phyloP scores from a whole-genome alignment of 495 filamentous ascomycete species.

The Bacidia rubella region DNA sequence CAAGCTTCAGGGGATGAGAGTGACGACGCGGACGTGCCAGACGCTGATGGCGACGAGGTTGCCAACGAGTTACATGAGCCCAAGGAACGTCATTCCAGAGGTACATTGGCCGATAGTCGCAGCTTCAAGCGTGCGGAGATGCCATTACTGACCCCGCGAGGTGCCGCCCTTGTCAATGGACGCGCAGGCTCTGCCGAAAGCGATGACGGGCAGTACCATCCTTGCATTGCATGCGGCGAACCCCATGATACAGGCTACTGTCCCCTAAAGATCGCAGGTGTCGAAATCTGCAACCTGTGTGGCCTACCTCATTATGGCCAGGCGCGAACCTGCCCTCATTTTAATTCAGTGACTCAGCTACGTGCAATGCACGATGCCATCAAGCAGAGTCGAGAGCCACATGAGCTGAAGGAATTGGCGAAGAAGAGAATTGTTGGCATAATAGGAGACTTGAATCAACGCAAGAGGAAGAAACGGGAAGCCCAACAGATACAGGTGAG shows the following conservation, averaged over 20 bases:
- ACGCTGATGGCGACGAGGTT: constrained; percentile 15
- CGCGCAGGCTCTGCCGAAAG: constrained; percentile 2
- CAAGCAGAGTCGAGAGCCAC: constrained; percentile 40
- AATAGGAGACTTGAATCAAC: constrained; percentile 35
- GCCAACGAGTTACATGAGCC: constrained; percentile 10
- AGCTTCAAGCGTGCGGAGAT: constrained; percentile 29
- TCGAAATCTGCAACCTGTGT: constrained; percentile 53
- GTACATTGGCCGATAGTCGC: constrained; percentile 14
- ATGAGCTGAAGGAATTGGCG: constrained; percentile 36
- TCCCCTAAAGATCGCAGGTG: constrained; percentile 44
- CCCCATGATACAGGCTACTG: constrained; percentile 44
- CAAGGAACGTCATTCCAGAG: neutral
- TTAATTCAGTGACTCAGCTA: constrained; percentile 43
- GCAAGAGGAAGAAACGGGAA: constrained; percentile 23
- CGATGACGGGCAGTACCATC: constrained; percentile 6
- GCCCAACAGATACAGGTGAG: neutral
- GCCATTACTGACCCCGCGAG: constrained; percentile 1
- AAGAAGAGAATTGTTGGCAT: constrained; percentile 43
- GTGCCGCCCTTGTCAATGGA: neutral
- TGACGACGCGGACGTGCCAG: constrained; percentile 23
- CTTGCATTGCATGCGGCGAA: constrained; percentile 41
- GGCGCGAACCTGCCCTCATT: constrained; percentile 44
- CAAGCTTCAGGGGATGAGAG: constrained; percentile 26
- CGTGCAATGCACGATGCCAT: constrained; percentile 46
- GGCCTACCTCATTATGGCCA: constrained; percentile 51